These are phyloP conservation scores for Pachysandra terminalis DNA, from an alignment of 164 flowering plant species.

Conservation along the genomic window DNA sequence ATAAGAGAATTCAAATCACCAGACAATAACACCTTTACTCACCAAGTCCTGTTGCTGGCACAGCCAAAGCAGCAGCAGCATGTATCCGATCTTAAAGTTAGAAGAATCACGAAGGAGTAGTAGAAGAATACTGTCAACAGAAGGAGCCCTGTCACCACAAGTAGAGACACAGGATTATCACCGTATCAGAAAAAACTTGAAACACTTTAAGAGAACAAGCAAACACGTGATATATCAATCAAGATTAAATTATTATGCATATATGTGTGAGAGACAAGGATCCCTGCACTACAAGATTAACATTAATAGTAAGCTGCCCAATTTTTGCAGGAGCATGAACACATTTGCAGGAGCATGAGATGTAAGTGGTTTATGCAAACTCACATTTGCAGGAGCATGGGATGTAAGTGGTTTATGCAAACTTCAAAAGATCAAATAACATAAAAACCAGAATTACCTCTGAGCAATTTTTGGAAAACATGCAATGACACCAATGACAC, in stretches of 20 bases:
- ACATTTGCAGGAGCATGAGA: neutral
- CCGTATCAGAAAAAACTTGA: neutral
- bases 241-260: slow-evolving; percentile 49
- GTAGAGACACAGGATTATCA: neutral
- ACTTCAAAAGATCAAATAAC: neutral
- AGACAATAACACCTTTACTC: slow-evolving; percentile 16
- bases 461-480: slow-evolving; percentile 62
- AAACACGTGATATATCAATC: slow-evolving; percentile 26
- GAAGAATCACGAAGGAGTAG: slow-evolving; percentile 86
- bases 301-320: slow-evolving; percentile 11
- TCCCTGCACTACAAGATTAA: slow-evolving; percentile 51
- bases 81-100: slow-evolving; percentile 91
- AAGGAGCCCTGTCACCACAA: slow-evolving; percentile 65
- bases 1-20: neutral
- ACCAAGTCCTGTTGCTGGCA: slow-evolving; percentile 70
- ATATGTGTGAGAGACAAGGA: slow-evolving; percentile 54
- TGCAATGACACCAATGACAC: slow-evolving; percentile 87
- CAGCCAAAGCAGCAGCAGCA: slow-evolving; percentile 94
- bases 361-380: neutral
- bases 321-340: neutral
- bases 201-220: neutral
- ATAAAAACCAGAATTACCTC: slow-evolving; percentile 41
- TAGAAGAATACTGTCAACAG: slow-evolving; percentile 82
- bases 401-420: neutral
- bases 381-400: neutral